Conservation (phyloP, 495 filamentous ascomycete genomes). For the Lindgomyces ingoldianus region DNA sequence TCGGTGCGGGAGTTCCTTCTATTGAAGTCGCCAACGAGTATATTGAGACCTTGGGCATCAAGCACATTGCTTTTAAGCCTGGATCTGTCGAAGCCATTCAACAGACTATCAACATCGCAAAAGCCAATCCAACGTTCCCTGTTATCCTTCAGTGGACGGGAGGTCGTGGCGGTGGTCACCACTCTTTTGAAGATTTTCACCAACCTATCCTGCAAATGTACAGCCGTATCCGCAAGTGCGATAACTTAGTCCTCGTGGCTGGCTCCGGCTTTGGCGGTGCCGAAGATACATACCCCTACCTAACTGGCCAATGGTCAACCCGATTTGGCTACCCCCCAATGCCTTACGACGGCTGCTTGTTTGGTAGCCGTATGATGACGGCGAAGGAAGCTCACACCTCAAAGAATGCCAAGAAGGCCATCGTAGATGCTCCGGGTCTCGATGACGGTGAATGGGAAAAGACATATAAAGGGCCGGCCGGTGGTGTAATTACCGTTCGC, state of each 20-base stretch:
- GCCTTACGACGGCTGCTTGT: slow-evolving; percentile 89
- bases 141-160: slow-evolving; percentile 94
- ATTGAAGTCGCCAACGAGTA: slow-evolving; percentile 94
- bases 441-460: slow-evolving; percentile 93
- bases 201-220: slow-evolving; percentile 92
- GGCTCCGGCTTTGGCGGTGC: slow-evolving; percentile 91
- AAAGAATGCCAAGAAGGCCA: slow-evolving; percentile 89
- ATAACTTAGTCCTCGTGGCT: slow-evolving; percentile 85
- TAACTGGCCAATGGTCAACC: slow-evolving; percentile 83
- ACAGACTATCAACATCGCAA: slow-evolving; percentile 87
- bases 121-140: slow-evolving; percentile 85
- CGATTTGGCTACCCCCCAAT: slow-evolving; percentile 87
- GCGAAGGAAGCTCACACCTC: slow-evolving; percentile 95
- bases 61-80: slow-evolving; percentile 94
- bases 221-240: slow-evolving; percentile 72
- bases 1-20: slow-evolving; percentile 90
- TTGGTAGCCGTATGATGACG: slow-evolving; percentile 91
- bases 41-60: slow-evolving; percentile 88
- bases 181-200: slow-evolving; percentile 95
- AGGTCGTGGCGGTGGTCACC: slow-evolving; percentile 89
- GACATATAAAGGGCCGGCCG: slow-evolving; percentile 88
- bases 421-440: slow-evolving; percentile 84
- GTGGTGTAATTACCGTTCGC: slow-evolving; percentile 93
- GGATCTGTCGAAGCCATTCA: slow-evolving; percentile 89
- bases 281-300: slow-evolving; percentile 89